Evolutionary conservation across 2,329 filamentous ascomycete genomes (phyloP).

Genomic region (Thielaviopsis populi): DNA sequence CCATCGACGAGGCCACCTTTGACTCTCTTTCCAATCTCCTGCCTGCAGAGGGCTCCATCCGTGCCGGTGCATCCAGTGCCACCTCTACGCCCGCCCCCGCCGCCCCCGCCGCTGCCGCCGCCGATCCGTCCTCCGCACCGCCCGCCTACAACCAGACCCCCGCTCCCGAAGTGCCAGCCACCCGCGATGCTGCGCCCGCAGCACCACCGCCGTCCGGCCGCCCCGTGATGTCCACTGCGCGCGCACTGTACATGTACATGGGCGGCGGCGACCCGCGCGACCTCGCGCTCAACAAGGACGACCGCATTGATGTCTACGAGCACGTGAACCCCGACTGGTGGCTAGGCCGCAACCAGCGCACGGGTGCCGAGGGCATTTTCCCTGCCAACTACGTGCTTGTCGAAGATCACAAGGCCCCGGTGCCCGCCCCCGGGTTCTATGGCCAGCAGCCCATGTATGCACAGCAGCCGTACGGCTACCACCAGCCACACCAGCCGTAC

Average conservation of each 20-base stretch:
- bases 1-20: constrained; percentile 62
- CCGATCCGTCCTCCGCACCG: constrained; percentile 27
- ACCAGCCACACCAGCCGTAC: constrained; percentile 22
- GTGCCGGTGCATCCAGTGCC: constrained; percentile 30
- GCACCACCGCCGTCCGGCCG: constrained; percentile 23
- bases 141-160: constrained; percentile 38
- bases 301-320: constrained; percentile 65
- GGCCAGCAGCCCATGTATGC: constrained; percentile 8
- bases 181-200: constrained; percentile 22
- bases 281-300: constrained; percentile 64
- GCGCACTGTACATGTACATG: constrained; percentile 66
- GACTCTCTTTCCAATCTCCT: constrained; percentile 60
- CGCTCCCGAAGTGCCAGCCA: constrained; percentile 28
- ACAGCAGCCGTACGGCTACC: constrained; percentile 25
- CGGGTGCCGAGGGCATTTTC: constrained; percentile 81
- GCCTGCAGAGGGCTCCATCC: constrained; percentile 52
- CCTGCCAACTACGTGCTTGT: constrained; percentile 71
- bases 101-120: constrained; percentile 22
- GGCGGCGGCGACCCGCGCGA: constrained; percentile 65
- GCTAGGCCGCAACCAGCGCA: constrained; percentile 75
- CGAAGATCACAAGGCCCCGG: constrained; percentile 45
- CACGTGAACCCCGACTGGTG: constrained; percentile 98
- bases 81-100: constrained; percentile 22
- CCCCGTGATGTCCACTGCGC: constrained; percentile 55
- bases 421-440: constrained; percentile 19